Evolutionary conservation across 1,139 yeast genomes (phyloP).

Genomic region (Pichia sp.): DNA sequence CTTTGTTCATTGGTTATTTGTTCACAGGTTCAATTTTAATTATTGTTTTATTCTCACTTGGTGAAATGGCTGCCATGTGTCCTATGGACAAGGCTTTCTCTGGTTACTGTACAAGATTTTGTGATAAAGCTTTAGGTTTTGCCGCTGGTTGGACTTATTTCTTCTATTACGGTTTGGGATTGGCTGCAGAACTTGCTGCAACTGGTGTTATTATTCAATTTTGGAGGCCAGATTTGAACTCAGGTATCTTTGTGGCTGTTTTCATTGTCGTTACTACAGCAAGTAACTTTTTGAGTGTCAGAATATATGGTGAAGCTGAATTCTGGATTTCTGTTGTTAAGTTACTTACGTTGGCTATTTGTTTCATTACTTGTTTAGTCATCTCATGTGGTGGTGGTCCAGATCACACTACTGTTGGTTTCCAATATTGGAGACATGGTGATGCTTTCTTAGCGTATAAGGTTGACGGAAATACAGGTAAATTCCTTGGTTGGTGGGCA

Average conservation of each 20-base stretch:
- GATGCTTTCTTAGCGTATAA: slow-evolving; percentile 9
- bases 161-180: slow-evolving; percentile 60
- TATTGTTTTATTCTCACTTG: slow-evolving; percentile 49
- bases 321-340: slow-evolving; percentile 63
- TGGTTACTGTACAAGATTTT: slow-evolving; percentile 65
- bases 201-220: slow-evolving; percentile 60
- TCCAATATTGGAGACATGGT: slow-evolving; percentile 63
- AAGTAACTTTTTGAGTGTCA: slow-evolving; percentile 39
- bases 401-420: slow-evolving; percentile 58
- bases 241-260: slow-evolving; percentile 61
- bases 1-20: slow-evolving; percentile 43
- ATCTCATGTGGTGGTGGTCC: slow-evolving; percentile 62
- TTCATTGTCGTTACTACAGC: slow-evolving; percentile 45
- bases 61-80: slow-evolving; percentile 51
- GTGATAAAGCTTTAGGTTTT: slow-evolving; percentile 70
- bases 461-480: slow-evolving; percentile 34
- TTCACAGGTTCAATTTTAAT: slow-evolving; percentile 46
- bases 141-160: slow-evolving; percentile 72
- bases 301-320: slow-evolving; percentile 65
- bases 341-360: slow-evolving; percentile 55
- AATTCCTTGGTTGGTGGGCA: slow-evolving; percentile 34
- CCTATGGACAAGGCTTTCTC: slow-evolving; percentile 75
- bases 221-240: slow-evolving; percentile 53
- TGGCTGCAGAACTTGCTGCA: slow-evolving; percentile 62
- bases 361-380: slow-evolving; percentile 45